A percentile compares a stretch with the other conserved stretches of the same genome.
Evolutionary conservation across 2,329 filamentous ascomycete species (phyloP).

Genomic region (Colletotrichum australisinense): DNA sequence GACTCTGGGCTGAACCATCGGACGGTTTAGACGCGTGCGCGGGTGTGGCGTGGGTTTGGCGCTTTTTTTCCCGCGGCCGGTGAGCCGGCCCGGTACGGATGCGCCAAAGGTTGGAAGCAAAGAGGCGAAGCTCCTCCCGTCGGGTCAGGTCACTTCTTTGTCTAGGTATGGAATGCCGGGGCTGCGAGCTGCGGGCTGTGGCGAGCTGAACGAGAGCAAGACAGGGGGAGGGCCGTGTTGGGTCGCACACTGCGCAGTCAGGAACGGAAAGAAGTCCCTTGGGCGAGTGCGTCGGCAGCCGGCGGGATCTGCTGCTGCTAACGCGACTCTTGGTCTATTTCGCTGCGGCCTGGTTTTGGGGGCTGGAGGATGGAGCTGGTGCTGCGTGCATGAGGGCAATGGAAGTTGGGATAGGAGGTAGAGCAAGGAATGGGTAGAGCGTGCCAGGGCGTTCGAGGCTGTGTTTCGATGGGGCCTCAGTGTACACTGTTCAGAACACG

Average conservation of each 20-base stretch:
- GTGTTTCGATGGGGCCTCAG: background rate
- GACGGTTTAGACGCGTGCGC: slow-evolving; percentile 12
- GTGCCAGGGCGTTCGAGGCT: background rate
- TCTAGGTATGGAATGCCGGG: background rate
- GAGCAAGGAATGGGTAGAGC: background rate
- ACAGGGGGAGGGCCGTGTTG: background rate
- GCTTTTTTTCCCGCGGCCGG: slow-evolving; percentile 3
- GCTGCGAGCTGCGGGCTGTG: background rate
- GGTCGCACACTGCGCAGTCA: background rate
- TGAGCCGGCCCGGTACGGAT: background rate
- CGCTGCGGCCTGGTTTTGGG: background rate
- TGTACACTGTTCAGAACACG: too few relatives aligned
- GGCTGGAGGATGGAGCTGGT: background rate
- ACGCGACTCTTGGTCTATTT: too few relatives aligned
- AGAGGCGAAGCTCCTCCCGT: background rate
- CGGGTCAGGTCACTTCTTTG: too few relatives aligned
- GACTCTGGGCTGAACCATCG: background rate
- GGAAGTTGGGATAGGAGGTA: too few relatives aligned
- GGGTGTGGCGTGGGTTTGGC: slow-evolving; percentile 2
- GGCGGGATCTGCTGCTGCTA: background rate
- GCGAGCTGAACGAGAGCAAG: background rate
- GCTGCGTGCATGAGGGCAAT: background rate
- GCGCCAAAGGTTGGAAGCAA: background rate
- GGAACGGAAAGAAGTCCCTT: background rate
- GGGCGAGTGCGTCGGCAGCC: background rate